These are phyloP conservation scores for Claviceps humidiphila DNA, from an alignment of 2,329 filamentous ascomycete genomes.

Conservation along the genomic window DNA sequence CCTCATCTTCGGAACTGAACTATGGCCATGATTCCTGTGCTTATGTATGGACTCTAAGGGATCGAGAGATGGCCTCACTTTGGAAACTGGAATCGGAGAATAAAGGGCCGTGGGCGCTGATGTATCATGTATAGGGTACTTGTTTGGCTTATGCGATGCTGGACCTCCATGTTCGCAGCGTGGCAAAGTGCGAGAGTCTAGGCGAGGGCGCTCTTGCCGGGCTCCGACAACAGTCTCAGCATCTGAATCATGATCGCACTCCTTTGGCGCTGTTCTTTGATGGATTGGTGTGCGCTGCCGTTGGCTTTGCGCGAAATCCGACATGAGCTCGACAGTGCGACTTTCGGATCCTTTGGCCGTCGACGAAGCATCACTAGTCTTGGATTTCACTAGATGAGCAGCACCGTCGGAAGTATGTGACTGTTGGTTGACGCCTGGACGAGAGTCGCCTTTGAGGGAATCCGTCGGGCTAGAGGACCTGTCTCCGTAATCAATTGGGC, in stretches of 20 bases:
- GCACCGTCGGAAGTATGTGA: not conserved
- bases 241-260: too few relatives aligned
- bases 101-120: conserved; percentile 5
- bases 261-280: not conserved
- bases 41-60: not conserved
- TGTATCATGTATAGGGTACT: not conserved
- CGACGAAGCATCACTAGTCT: not conserved
- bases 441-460: conserved; percentile 2
- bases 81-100: conserved; percentile 9
- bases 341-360: not conserved
- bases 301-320: not conserved
- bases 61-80: conserved; percentile 8
- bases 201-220: not conserved
- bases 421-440: not conserved
- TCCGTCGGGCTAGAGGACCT: not conserved
- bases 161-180: not conserved
- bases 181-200: not conserved
- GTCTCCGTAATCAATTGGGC: not conserved
- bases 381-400: not conserved
- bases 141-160: not conserved
- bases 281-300: not conserved
- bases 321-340: not conserved
- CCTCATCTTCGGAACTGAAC: conserved; percentile 5
- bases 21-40: conserved; percentile 2
- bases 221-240: not conserved